These are phyloP conservation scores for Monosporascus sp. DNA, from an alignment of 2,329 filamentous ascomycete species.

Conservation along the genomic window DNA sequence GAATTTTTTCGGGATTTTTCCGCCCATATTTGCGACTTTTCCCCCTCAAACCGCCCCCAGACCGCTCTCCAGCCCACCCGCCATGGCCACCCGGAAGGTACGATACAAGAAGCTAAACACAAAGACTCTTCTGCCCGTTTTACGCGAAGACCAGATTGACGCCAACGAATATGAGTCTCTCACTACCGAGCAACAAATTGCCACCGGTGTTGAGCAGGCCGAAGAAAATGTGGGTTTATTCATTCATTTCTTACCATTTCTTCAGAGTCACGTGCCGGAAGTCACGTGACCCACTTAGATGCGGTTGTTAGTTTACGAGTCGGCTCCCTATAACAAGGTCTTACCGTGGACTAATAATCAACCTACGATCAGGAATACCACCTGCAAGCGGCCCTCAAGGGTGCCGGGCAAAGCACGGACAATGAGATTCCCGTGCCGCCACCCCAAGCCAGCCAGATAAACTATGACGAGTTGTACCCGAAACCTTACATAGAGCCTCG, in stretches of 20 bases:
- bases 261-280: constrained; percentile 25
- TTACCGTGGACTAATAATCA: constrained; percentile 11
- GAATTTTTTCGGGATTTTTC: constrained; percentile 60
- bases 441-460: constrained; percentile 59
- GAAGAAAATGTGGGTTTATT: constrained; percentile 85
- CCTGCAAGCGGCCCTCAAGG: constrained; percentile 73
- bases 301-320: constrained; percentile 6
- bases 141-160: constrained; percentile 88
- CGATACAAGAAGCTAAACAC: constrained; percentile 87
- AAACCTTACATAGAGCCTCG: constrained; percentile 75
- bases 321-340: constrained; percentile 3
- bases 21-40: constrained; percentile 38
- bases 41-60: constrained; percentile 23
- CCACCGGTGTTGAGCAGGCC: constrained; percentile 92
- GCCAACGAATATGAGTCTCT: constrained; percentile 79
- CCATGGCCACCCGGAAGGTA: constrained; percentile 63
- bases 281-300: constrained; percentile 48
- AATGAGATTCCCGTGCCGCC: constrained; percentile 63
- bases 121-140: constrained; percentile 80
- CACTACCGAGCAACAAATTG: constrained; percentile 77
- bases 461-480: constrained; percentile 87
- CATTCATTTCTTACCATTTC: constrained; percentile 21
- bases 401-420: constrained; percentile 49
- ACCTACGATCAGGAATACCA: constrained; percentile 71
- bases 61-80: constrained; percentile 29